Base-by-base conservation (phyloP, 2,329 filamentous ascomycete species). In the Fusarium coffeatum region DNA sequence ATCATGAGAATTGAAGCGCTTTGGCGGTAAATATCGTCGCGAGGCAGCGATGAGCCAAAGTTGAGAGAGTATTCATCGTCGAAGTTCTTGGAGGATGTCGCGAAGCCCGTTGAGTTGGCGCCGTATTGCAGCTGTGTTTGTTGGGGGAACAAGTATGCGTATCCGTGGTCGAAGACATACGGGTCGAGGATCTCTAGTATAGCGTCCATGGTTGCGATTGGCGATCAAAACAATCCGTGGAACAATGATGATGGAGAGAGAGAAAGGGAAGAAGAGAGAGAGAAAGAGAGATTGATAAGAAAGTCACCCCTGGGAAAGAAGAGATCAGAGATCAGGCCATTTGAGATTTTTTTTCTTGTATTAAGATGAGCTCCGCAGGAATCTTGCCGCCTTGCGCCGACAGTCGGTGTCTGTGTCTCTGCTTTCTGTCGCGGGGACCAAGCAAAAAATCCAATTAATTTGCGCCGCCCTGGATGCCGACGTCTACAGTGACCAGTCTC, bases 11-110 rank as follows among this genome's bases (percentile, higher is more conserved):
- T 76, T 1, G 81, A 82, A 53, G 77, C 72, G 71, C 71, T 67
- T 58, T 83, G 81, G 55, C 81, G 81, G 41, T 77, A 72, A 56
- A 83, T 77, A 74, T 81, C 78, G 76, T 83, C 81, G 69, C 82
- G 81, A 6, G 78, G 65, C 74, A 80, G 80, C 12, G 75, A 73
- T 5, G 79, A 82, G 54, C 67, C 72, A 15, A 59, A 72, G 48
- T 61, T 68, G 43, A 64, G 59, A 2, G 74, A 60, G 41, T 61
- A 71, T 30, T 62, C 63, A 59, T 68, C 47, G 56, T 71, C 59
- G 37, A 68, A 55, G 18, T 49, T 55, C 3, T 66, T 62, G 43
- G 65, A 43, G 5, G 68, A 47, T 8, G 58, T 28, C 28, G 70
- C 63, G 48, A 37, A 69, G 47, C 48, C 64, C 22, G 68, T 71